Evolutionary conservation across 306 rosid species (phyloP), one percentile per base, ranked within the genome.

Genomic region (Rosa lucieae): DNA sequence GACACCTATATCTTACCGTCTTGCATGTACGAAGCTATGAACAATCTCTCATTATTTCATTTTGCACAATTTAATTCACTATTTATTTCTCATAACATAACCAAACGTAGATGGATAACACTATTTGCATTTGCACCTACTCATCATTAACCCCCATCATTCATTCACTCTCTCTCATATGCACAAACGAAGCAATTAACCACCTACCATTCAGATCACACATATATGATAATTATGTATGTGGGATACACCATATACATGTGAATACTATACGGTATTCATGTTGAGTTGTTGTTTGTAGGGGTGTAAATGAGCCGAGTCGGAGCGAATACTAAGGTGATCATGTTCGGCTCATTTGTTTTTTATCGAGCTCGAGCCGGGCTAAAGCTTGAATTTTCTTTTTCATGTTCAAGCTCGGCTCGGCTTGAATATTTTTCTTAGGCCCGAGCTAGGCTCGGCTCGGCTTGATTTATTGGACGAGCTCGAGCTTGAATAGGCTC

Each of bases 91-190:
- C 46, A 42, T 10, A 10, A 20, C 48, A 35, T 21, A 21, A 15
- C 73, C 40, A 48, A 46, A 20, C 17, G 29, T n/a, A 15, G 78
- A 18, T 66, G 9, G 44, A 35, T 49, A 32, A 35, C 42, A 49
- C 51, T 37, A 37, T 6, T 47, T 66, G 65, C 80, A 65, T 77
- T 63, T 35, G 42, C 74, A 52, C 29, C 67, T 51, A 37, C 40
- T 20, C 13, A 63, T 29, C 5, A 40, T 40, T 40, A 29, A 29
- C 10, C 17, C 43, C 42, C 68, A 29, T 29, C 42, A 20, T 53
- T 55, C 62, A n/a, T n/a, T 56, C 63, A 56, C 21, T 52, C n/a
- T 52, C 8, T 52, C 58, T 53, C 59, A n/a, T 56, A 15, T n/a
- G 10, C 48, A 39, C 29, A 39, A 39, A 7, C 9, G 1, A 39